Evolutionary conservation across 2,329 filamentous ascomycete species (phyloP).

Genomic region (Purpureocillium takamizusanense): DNA sequence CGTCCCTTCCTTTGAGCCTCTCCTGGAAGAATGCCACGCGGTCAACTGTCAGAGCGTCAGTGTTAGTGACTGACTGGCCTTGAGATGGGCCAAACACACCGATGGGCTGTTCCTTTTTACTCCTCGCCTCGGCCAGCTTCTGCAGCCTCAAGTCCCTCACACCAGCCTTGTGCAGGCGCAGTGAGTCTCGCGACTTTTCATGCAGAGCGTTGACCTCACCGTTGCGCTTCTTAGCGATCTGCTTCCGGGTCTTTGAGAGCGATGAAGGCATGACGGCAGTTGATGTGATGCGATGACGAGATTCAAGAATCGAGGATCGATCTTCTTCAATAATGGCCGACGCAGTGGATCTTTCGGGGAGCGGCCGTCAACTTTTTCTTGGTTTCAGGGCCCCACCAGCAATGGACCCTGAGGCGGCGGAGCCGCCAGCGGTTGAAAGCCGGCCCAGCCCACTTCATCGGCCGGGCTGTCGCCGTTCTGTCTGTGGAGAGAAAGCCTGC

Average conservation of each 20-base stretch:
- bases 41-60: conserved; percentile 18
- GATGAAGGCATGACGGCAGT: conserved; percentile 57
- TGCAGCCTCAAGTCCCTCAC: conserved; percentile 76
- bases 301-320: too few relatives aligned
- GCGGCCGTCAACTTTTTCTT: too few relatives aligned
- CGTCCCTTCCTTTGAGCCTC: conserved; percentile 40
- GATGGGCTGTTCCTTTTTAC: conserved; percentile 66
- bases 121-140: conserved; percentile 58
- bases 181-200: conserved; percentile 79
- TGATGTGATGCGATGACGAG: too few relatives aligned
- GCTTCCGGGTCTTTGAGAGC: conserved; percentile 77
- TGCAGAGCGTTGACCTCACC: conserved; percentile 68
- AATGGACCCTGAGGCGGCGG: too few relatives aligned
- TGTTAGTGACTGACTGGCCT: conserved; percentile 1
- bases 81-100: conserved; percentile 42
- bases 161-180: conserved; percentile 68
- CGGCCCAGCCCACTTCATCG: too few relatives aligned
- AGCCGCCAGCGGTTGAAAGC: too few relatives aligned
- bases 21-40: conserved; percentile 59
- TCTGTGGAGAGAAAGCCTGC: too few relatives aligned
- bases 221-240: conserved; percentile 79
- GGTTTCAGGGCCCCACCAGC: too few relatives aligned
- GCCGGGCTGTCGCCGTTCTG: too few relatives aligned
- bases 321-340: too few relatives aligned
- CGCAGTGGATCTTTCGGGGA: too few relatives aligned